Evolutionary conservation across 2,329 filamentous ascomycete species (phyloP), one percentile per base, ranked within the genome.

Genomic region (Epichloe hybrida): DNA sequence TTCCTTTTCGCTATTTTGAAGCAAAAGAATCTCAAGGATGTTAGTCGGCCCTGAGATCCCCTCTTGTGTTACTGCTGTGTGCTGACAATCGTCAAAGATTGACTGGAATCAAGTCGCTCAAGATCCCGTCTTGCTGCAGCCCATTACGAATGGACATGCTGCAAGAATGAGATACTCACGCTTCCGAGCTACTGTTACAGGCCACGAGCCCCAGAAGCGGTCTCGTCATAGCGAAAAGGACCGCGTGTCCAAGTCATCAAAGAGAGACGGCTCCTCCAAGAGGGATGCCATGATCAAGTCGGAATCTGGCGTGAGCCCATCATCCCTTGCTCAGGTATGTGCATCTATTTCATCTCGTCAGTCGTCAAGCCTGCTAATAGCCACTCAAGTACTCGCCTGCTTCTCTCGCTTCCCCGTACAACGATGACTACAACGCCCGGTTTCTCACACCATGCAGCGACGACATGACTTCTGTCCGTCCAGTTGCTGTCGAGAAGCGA

Each of bases 11-110:
- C 77, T 38, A 80, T 81, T 53, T 59, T 81, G 52, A 72, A 73
- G 62, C 77, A 81, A 65, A 80, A 79, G 64, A 75, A 71, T 52
- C 71, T 80, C 49, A 80, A 79, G 59, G 75, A 80, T 65, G 77
- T 81, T 64, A 71, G 77, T 69, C 39, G 53, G 21, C 7, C 3
- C 31, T 21, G 27, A 27, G 4, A 21, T 31, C 12, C 7, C 8
- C n/a, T 12, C 15, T 4, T 48, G 36, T 37, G 35, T 36, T 34
- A 17, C 20, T 48, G 17, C 21, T 21, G 17, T 37, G 35, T 46
- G 35, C 50, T 54, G 46, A 54, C 48, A 44, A 8, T 34, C 23
- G 13, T 27, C 46, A 21, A 51, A 81, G 77, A 78, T 81, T 58
- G 74, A 81, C 61, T 81, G 77, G 77, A 74, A 74, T 53, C 64